Base-by-base conservation (phyloP, 164 flowering plant genomes). In the Chimonanthus praecox region DNA sequence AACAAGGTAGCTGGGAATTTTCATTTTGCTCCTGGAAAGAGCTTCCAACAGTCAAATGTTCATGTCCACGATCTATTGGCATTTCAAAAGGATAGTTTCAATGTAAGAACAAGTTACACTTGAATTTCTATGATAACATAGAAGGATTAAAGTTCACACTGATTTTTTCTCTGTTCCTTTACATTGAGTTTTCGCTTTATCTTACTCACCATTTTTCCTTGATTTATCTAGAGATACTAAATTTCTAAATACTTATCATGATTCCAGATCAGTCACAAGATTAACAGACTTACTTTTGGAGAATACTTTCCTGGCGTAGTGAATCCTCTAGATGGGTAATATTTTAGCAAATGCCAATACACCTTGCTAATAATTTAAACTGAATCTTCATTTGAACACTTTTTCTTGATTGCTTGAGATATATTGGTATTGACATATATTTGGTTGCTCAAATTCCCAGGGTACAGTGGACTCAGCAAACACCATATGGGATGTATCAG, bases 291-390 rank as follows among this genome's bases (percentile, higher is more conserved):
- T 73, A 66, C 90, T 72, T 89, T 88, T 82, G 93, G 93, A 70
- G 88, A 88, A 67, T 74, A 87, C 72, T 89, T 84, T 60, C 92
- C 92, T 15, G 93, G 96, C 11, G 75, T 81, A 50, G 83, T 88
- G 20, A 89, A 90, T 82, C 95, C 95, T 21, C 93, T 90, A 72
- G 91, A 90, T 82, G 87, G 95, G 92, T 90, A 85, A 79, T 64
- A 6, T 65, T 20, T 69, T 43, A 44, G 49, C 64, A 58, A 21
- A 45, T 58, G 64, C 63, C n/a, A 66, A 16, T 66, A 66, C 21
- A 66, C n/a, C 3, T 1, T 43, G 47, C 45, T 15, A 44, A n/a
- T 44, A 20, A 18, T 63, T 18, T 63, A 33, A 18, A 9, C 20
- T 18, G 43, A 63, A 65, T 33, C 48, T 62, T 62, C 4, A 33